phyloP scores from a whole-genome alignment of 805 yeast species.

The Suhomyces kilbournensis region DNA sequence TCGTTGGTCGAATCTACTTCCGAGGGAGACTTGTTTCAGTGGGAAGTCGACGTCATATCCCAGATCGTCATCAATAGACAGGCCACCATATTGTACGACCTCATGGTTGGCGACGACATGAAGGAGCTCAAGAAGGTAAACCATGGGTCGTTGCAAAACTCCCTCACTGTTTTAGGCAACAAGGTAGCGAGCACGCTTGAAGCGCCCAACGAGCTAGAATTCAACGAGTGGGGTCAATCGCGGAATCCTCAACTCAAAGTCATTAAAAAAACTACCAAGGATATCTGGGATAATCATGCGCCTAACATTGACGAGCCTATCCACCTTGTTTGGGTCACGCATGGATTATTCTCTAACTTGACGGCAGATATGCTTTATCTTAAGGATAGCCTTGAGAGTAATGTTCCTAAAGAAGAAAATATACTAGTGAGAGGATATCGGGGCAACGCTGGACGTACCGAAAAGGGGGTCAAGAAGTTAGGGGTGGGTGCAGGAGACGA shows the following conservation, averaged over 20 bases:
- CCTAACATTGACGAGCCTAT: conserved; percentile 27
- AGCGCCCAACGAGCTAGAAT: background rate
- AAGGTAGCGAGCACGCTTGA: background rate
- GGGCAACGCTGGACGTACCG: conserved; percentile 43
- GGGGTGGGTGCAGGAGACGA: conserved; percentile 33
- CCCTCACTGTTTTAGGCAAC: background rate
- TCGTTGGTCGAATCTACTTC: conserved; percentile 22
- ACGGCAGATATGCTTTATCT: conserved; percentile 45
- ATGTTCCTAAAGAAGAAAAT: conserved; percentile 24
- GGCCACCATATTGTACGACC: conserved; percentile 30
- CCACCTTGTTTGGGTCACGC: conserved; percentile 42
- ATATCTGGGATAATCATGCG: conserved; percentile 33
- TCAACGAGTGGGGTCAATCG: background rate
- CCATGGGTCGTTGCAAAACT: conserved; percentile 17
- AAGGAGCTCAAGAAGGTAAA: conserved; percentile 31
- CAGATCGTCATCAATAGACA: conserved; percentile 38
- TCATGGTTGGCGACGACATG: conserved; percentile 38
- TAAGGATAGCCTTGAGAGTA: conserved; percentile 30
- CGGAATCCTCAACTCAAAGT: conserved; percentile 26
- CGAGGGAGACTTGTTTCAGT: conserved; percentile 20
- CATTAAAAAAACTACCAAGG: conserved; percentile 22
- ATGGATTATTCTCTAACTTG: conserved; percentile 42
- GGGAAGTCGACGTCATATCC: conserved; percentile 41
- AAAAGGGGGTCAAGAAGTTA: conserved; percentile 36
- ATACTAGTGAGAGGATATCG: conserved; percentile 35